These are phyloP conservation scores for Pyracantha coccinea DNA, from an alignment of 331 rosid species.

Conservation along the genomic window DNA sequence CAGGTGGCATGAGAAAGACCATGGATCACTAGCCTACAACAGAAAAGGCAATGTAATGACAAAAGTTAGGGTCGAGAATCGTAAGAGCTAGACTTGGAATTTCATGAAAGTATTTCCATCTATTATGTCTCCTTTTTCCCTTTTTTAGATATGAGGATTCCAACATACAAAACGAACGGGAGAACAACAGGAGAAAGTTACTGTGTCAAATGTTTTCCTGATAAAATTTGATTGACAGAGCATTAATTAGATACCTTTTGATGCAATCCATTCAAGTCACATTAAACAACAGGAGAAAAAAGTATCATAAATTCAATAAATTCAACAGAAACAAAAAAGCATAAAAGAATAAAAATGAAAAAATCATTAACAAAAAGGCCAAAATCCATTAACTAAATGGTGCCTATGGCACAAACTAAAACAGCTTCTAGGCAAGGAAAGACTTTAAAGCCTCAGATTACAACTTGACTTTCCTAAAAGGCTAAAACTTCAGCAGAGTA, in stretches of 20 bases:
- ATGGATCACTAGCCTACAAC: no score
- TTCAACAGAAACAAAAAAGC: conserved; percentile 11
- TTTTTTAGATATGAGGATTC: no score
- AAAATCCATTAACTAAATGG: conserved; percentile 25
- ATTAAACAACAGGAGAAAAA: conserved; percentile 6
- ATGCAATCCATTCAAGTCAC: neutral
- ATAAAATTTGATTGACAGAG: conserved; percentile 1
- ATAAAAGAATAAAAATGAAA: conserved; percentile 18
- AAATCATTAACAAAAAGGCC: conserved; percentile 26
- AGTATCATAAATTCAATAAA: conserved; percentile 13
- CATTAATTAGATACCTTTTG: neutral
- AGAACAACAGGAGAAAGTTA: no score
- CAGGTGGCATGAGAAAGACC: no score
- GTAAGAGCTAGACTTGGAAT: neutral
- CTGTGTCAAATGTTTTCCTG: neutral
- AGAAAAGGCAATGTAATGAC: no score
- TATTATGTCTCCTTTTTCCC: no score
- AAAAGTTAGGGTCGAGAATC: no score
- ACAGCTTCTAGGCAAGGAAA: conserved; percentile 30
- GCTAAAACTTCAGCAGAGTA: conserved; percentile 38
- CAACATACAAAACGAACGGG: no score
- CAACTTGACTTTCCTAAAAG: conserved; percentile 41
- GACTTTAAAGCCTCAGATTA: conserved; percentile 44
- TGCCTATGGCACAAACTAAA: conserved; percentile 28
- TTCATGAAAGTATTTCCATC: neutral